Conservation (phyloP, 148 eudicot species). For the Rhododendron griersonianum region DNA sequence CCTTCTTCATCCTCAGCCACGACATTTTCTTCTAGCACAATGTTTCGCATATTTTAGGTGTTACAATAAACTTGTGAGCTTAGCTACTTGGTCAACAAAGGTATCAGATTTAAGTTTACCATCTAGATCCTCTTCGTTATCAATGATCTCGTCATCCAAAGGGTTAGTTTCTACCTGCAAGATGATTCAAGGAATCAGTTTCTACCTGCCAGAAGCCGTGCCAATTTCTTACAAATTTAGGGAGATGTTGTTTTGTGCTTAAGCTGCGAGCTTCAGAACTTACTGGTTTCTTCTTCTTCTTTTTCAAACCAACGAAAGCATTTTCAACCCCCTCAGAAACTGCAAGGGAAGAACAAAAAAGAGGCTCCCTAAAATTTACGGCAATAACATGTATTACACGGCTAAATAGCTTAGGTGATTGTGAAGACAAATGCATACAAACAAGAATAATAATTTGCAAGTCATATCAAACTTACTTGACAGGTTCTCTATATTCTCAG, state of each 20-base stretch:
- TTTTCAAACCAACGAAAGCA: slow-evolving; percentile 20
- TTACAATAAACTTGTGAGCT: neutral
- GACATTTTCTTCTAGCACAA: neutral
- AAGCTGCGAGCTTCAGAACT: neutral
- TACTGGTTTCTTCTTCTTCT: slow-evolving; percentile 27
- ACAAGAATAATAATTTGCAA: neutral
- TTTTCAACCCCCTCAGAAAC: slow-evolving; percentile 21
- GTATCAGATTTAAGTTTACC: slow-evolving; percentile 6
- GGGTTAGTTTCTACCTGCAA: slow-evolving; percentile 14
- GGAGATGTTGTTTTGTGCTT: neutral
- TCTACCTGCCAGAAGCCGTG: slow-evolving; percentile 10
- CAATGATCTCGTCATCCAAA: neutral
- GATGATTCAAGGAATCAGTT: slow-evolving; percentile 12
- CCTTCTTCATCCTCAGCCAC: slow-evolving; percentile 21
- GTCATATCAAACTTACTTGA: slow-evolving; percentile 18
- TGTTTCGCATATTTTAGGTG: neutral
- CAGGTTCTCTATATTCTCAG: slow-evolving; percentile 15
- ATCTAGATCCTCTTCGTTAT: slow-evolving; percentile 16
- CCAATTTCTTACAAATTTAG: neutral
- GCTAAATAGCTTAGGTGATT: neutral
- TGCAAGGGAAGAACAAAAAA: neutral
- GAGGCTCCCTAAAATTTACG: neutral
- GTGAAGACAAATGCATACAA: neutral
- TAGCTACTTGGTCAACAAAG: neutral
- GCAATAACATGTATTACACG: neutral